Conservation (phyloP, 306 rosid genomes). For the Cicer bijugum region DNA sequence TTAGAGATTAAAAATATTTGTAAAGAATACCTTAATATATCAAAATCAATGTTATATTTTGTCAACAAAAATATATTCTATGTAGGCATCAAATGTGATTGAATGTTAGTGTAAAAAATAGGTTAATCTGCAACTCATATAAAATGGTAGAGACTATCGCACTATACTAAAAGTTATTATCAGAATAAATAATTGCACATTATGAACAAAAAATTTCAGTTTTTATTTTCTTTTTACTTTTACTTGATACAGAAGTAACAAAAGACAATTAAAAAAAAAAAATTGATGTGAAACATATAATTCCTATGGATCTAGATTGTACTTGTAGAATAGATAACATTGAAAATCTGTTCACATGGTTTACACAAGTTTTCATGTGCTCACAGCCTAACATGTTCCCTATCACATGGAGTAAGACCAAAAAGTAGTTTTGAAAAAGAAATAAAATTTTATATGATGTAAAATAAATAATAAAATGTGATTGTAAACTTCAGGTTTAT, state of each 20-base stretch:
- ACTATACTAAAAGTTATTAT: background rate
- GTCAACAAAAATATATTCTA: background rate
- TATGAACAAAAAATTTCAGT: background rate
- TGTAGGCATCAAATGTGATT: too few relatives aligned
- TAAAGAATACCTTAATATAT: background rate
- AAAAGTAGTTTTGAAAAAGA: slow-evolving; percentile 24
- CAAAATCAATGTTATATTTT: background rate
- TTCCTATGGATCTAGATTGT: background rate
- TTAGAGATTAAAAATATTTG: background rate
- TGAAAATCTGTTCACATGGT: slow-evolving; percentile 46
- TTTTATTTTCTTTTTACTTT: background rate
- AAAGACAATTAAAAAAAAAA: background rate
- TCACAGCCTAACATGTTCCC: slow-evolving; percentile 35
- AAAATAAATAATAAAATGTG: background rate
- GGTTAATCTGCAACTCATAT: too few relatives aligned
- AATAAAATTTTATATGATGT: too few relatives aligned
- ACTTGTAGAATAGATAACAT: slow-evolving; percentile 15
- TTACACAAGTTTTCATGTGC: slow-evolving; percentile 40
- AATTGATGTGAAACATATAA: background rate
- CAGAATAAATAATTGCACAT: background rate
- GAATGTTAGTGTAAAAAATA: too few relatives aligned
- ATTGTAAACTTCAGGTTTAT: slow-evolving; percentile 53
- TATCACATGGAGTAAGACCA: slow-evolving; percentile 32
- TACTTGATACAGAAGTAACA: background rate
- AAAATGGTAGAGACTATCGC: too few relatives aligned